These are phyloP conservation scores for Pezicula carpinea DNA, from an alignment of 2,329 filamentous ascomycete species.

Conservation along the genomic window DNA sequence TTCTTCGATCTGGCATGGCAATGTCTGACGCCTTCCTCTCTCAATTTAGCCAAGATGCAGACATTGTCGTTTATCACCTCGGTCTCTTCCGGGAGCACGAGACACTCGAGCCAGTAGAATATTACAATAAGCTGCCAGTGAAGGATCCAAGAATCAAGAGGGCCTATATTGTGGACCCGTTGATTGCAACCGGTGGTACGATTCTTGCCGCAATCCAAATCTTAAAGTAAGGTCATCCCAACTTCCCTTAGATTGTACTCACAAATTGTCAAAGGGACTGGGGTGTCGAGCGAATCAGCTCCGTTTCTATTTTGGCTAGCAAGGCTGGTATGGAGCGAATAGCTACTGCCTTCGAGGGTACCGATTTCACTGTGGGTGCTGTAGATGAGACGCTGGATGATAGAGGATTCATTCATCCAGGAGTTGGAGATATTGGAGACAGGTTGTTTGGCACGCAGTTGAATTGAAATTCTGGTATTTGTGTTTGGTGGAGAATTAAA, in stretches of 20 bases:
- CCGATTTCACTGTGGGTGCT: constrained; percentile 27
- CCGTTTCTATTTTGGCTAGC: constrained; percentile 53
- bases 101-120: constrained; percentile 61
- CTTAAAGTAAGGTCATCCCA: constrained; percentile 30
- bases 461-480: too few species aligned
- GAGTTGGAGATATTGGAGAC: constrained; percentile 42
- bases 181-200: constrained; percentile 66
- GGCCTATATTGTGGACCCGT: constrained; percentile 61
- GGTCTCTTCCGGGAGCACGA: constrained; percentile 62
- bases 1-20: constrained; percentile 33
- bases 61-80: constrained; percentile 52
- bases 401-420: constrained; percentile 46
- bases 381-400: constrained; percentile 45
- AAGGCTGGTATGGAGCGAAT: constrained; percentile 48
- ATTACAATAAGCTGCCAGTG: constrained; percentile 63
- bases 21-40: constrained; percentile 34
- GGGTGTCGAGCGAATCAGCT: constrained; percentile 57
- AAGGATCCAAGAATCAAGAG: constrained; percentile 34
- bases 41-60: constrained; percentile 20
- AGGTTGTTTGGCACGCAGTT: too few species aligned
- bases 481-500: too few species aligned
- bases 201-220: constrained; percentile 61
- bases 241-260: background rate
- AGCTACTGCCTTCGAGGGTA: constrained; percentile 45
- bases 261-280: constrained; percentile 43